Conservation (phyloP, 768 basidiomycete genomes). For the Favolaschia claudopus region DNA sequence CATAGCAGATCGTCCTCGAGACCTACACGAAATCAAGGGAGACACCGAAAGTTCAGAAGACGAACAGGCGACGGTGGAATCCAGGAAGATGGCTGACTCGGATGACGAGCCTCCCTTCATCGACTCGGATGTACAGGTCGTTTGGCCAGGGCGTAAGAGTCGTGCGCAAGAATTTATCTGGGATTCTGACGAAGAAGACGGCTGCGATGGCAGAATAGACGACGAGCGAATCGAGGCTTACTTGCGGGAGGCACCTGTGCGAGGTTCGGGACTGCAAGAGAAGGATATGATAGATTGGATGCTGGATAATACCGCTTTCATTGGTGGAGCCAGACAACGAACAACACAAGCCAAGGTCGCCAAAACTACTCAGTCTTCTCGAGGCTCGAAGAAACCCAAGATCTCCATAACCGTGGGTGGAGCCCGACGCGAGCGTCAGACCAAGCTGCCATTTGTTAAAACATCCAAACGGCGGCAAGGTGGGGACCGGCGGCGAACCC, state of each 20-base stretch:
- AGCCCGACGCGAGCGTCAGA: slow-evolving; percentile 46
- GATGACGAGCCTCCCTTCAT: slow-evolving; percentile 10
- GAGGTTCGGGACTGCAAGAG: slow-evolving; percentile 42
- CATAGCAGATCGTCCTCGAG: slow-evolving; percentile 38
- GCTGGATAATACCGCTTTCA: slow-evolving; percentile 55
- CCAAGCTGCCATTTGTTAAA: slow-evolving; percentile 34
- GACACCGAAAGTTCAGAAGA: slow-evolving; percentile 69
- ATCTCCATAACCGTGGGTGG: slow-evolving; percentile 49
- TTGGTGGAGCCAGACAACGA: slow-evolving; percentile 30
- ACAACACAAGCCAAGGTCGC: slow-evolving; percentile 23
- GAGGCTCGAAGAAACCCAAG: slow-evolving; percentile 26
- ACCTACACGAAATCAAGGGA: slow-evolving; percentile 56
- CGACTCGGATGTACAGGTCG: slow-evolving; percentile 30
- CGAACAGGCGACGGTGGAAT: slow-evolving; percentile 23
- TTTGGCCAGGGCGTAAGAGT: slow-evolving; percentile 29
- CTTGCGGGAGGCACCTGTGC: slow-evolving; percentile 31
- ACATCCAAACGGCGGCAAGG: slow-evolving; percentile 20
- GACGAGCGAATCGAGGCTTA: slow-evolving; percentile 42
- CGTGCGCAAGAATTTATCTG: slow-evolving; percentile 15
- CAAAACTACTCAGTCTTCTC: slow-evolving; percentile 16
- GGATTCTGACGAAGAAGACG: slow-evolving; percentile 34
- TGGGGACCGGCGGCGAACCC: slow-evolving; percentile 32
- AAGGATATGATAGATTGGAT: slow-evolving; percentile 74
- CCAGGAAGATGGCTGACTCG: slow-evolving; percentile 10
- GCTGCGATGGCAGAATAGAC: slow-evolving; percentile 28